Evolutionary conservation across 148 eudicot genomes (phyloP), one percentile per base, ranked within the genome.

Genomic region (Simmondsia chinensis): DNA sequence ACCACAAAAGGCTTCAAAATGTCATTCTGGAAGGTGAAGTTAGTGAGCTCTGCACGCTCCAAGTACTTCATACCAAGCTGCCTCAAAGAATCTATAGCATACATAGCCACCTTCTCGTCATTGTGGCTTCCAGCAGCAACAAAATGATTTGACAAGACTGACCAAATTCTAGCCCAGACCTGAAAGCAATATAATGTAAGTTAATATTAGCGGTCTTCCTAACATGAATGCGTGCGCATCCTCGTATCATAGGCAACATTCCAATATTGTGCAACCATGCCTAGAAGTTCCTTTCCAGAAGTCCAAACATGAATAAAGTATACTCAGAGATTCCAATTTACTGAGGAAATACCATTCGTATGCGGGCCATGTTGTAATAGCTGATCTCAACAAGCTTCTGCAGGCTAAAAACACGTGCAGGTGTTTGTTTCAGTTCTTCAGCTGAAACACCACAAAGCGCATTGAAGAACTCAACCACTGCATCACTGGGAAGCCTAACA

Each of bases 111-210:
- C 69, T 85, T 91, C 72, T 82, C 99, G 68, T 91, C 95, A 66
- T 60, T 88, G 64, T 91, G 99, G 56, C 95, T 91, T 40, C 99
- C 99, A 72, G 99, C 99, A 65, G 67, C 69, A 44, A 91, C 86
- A 72, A 91, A 91, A 77, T 91, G 99, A 68, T 74, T 78, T 16
- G 99, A 76, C 54, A 91, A 57, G 32, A 91, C 99, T 58, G 83
- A 85, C 99, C 99, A 91, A 66, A 91, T 91, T 72, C 95, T 79
- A 31, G 94, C 99, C 99, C 99, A 91, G 42, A 91, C 99, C 99
- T 91, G 87, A 50, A 65, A 11, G 15, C 20, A 27, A 15, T n/a
- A 19, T 29, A 36, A 20, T 41, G 32, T 6, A 29, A n/a, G n/a
- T n/a, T n/a, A n/a, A n/a, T n/a, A n/a, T n/a, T n/a, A n/a, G n/a